These are phyloP conservation scores for Microcos paniculata DNA, from an alignment of 345 rosid species.

Conservation along the genomic window DNA sequence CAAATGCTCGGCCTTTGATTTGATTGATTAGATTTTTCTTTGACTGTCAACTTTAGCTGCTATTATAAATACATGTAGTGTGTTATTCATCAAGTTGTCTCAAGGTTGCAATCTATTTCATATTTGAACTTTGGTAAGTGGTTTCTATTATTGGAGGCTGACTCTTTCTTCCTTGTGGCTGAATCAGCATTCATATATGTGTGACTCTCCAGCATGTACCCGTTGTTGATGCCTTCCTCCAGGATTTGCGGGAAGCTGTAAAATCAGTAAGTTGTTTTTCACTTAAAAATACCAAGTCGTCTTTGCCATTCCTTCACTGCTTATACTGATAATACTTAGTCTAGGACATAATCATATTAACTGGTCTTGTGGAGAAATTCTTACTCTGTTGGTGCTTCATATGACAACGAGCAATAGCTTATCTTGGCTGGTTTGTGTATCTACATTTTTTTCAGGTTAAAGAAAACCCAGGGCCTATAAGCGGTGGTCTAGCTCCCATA, in stretches of 20 bases:
- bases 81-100: background rate
- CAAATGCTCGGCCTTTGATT: background rate
- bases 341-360: too few relatives aligned
- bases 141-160: background rate
- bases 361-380: too few relatives aligned
- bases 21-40: background rate
- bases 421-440: background rate
- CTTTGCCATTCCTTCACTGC: too few relatives aligned
- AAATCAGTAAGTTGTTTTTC: slow-evolving; percentile 54
- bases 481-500: slow-evolving; percentile 84
- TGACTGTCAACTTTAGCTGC: background rate
- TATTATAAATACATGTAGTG: background rate
- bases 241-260: slow-evolving; percentile 70
- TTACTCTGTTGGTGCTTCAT: background rate
- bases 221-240: slow-evolving; percentile 56
- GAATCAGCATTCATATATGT: slow-evolving; percentile 90
- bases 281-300: background rate
- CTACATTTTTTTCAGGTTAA: slow-evolving; percentile 50
- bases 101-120: background rate
- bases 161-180: slow-evolving; percentile 14
- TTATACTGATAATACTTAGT: too few relatives aligned
- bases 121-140: background rate
- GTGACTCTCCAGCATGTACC: slow-evolving; percentile 87
- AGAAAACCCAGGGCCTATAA: slow-evolving; percentile 79
- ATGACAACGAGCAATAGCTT: background rate